A percentile compares a stretch with the other conserved stretches of the same genome.
Conservation (phyloP, 108 stramenopile genomes). For the Epithemia pelagica region DNA sequence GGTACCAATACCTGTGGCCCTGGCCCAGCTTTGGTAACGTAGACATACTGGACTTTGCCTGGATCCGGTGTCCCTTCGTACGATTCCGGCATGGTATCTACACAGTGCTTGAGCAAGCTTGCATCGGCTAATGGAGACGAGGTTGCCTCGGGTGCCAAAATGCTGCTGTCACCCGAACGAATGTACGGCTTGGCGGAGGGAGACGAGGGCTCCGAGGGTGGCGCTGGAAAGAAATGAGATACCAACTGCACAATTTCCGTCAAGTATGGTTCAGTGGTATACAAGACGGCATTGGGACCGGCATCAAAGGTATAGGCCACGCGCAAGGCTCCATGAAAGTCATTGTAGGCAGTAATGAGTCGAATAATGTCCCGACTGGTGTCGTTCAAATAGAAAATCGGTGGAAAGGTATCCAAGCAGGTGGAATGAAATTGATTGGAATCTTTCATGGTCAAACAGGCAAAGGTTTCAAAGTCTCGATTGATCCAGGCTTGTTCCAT, state of each 20-base stretch:
- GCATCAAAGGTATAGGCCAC: constrained; percentile 99
- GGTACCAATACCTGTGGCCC: constrained; percentile 53
- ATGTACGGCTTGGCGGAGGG: background rate
- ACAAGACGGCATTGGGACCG: constrained; percentile 96
- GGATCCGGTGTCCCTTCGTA: constrained; percentile 15
- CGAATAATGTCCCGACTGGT: constrained; percentile 55
- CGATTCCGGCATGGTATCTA: constrained; percentile 20
- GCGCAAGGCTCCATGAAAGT: constrained; percentile 51
- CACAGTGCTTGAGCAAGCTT: background rate
- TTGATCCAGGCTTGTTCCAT: constrained; percentile 84
- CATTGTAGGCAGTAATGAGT: constrained; percentile 82
- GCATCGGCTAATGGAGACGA: background rate
- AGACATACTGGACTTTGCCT: constrained; percentile 79
- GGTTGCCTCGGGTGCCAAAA: background rate
- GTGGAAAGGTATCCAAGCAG: constrained; percentile 98
- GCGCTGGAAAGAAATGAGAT: constrained; percentile 60
- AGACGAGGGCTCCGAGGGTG: background rate
- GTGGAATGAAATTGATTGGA: constrained; percentile 97
- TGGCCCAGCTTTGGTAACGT: constrained; percentile 72
- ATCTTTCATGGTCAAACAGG: constrained; percentile 91
- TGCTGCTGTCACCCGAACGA: background rate
- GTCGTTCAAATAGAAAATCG: constrained; percentile 99
- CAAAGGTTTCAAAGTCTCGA: constrained; percentile 92
- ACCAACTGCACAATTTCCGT: constrained; percentile 72
- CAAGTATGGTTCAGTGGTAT: constrained; percentile 57